Evolutionary conservation across 352 stramenopile species (phyloP).

Genomic region (Phytophthora hibernalis): DNA sequence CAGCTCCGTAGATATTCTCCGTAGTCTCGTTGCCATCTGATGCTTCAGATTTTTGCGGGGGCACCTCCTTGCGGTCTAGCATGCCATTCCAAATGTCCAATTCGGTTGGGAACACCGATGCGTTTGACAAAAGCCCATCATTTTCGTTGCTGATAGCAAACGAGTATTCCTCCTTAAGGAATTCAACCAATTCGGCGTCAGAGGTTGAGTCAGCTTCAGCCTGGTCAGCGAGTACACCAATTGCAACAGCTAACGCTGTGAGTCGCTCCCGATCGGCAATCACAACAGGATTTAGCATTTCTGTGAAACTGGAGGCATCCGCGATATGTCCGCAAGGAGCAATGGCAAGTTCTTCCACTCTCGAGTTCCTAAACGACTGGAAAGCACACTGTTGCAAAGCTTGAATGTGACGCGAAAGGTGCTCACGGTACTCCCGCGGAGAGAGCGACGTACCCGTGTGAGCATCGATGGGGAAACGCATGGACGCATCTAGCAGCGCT

Average conservation of each 20-base stretch:
- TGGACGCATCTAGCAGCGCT: constrained; percentile 64
- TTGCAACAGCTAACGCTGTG: constrained; percentile 42
- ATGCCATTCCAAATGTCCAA: constrained; percentile 88
- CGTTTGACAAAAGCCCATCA: constrained; percentile 26
- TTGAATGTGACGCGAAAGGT: constrained; percentile 61
- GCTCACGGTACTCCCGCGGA: constrained; percentile 55
- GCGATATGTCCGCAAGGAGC: constrained; percentile 58
- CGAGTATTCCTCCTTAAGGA: constrained; percentile 70
- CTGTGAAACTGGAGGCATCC: constrained; percentile 48
- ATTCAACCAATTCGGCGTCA: constrained; percentile 53
- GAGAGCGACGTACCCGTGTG: constrained; percentile 77
- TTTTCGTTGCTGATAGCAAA: constrained; percentile 17
- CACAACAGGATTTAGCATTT: constrained; percentile 49
- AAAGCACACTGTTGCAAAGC: constrained; percentile 78
- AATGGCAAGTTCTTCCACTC: constrained; percentile 70
- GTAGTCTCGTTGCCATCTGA: constrained; percentile 13
- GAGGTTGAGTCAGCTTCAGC: constrained; percentile 42
- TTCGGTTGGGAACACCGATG: constrained; percentile 83
- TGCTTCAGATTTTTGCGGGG: not conserved
- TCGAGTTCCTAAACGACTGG: constrained; percentile 46
- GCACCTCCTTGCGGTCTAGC: constrained; percentile 31
- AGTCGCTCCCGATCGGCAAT: constrained; percentile 42
- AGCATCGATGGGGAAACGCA: constrained; percentile 87
- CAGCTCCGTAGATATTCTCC: constrained; percentile 47
- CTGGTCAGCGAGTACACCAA: constrained; percentile 57